Evolutionary conservation across 2,329 filamentous ascomycete species (phyloP), one percentile per base, ranked within the genome.

Genomic region (Lasiodiplodia sp.): DNA sequence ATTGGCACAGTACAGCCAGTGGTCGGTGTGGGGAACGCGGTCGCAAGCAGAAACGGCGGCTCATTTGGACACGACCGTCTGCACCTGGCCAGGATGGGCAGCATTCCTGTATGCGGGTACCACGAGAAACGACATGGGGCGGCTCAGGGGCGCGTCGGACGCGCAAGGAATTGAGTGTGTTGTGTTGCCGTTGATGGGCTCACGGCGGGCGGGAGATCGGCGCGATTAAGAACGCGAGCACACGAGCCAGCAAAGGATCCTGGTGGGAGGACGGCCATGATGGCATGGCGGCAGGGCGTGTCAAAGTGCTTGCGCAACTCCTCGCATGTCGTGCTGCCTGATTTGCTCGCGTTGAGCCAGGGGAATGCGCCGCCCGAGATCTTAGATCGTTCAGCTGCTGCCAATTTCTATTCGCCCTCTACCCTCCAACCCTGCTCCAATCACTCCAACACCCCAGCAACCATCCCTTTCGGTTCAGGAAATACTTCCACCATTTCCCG

Each of bases 371-470:
- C 60, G 58, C 60, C 31, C 44, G n/a, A 52, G 60, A 64, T 64
- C 60, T 64, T 23, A 64, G 60, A 64, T 64, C 60, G 21, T 52
- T 37, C 21, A 51, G 40, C 25, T 63, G 58, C 40, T 34, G 25
- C 40, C 58, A 63, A 37, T 64, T 52, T 52, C 60, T 64, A 64
- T 64, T 64, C 60, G 60, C 60, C 60, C 44, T 64, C 60, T 44
- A 25, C 37, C 58, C 47, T 52, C 44, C 47, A 23, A 38, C 60
- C 60, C 60, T 64, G 60, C 60, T 38, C 23, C 38, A 60, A 14
- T 31, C 55, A 18, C 21, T 40, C 28, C 34, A 47, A 60, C 12
- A 60, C 49, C n/a, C 58, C 12, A 64, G 60, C 28, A 37, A 64
- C 23, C 40, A 53, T 53, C 53, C 65, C 53, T 49, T 67, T 58